A percentile compares a stretch with the other conserved stretches of the same genome.
phyloP scores from a whole-genome alignment of 805 yeast genomes.

The Wickerhamiella galacta region DNA sequence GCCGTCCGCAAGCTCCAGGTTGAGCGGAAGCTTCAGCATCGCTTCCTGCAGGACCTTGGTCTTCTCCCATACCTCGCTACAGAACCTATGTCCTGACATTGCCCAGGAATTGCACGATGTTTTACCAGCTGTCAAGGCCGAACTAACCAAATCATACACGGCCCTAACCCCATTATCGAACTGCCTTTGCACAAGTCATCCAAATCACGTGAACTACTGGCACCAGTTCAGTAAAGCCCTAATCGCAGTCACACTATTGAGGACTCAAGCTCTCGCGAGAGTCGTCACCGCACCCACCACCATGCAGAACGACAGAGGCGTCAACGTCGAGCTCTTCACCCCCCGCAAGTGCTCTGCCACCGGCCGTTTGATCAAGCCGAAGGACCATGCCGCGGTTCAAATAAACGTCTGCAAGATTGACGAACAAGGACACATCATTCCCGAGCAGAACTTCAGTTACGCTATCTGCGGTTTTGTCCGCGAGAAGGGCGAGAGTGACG shows the following conservation, averaged over 20 bases:
- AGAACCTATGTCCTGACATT: too few relatives aligned
- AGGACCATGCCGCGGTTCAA: constrained; percentile 99
- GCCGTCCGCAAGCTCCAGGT: constrained; percentile 10
- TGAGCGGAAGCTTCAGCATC: constrained; percentile 9
- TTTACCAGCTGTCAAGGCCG: too few relatives aligned
- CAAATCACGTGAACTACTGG: not conserved
- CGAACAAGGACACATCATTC: constrained; percentile 86
- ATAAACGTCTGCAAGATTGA: constrained; percentile 97
- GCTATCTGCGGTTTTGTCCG: constrained; percentile 96
- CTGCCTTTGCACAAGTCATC: not conserved
- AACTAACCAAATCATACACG: too few relatives aligned
- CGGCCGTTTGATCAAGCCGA: constrained; percentile 98
- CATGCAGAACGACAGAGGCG: constrained; percentile 99
- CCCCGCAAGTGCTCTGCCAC: constrained; percentile 99
- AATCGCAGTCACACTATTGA: constrained; percentile 1
- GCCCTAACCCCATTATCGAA: too few relatives aligned
- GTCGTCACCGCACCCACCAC: constrained; percentile 23
- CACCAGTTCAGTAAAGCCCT: constrained; percentile 2
- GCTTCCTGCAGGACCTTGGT: too few relatives aligned
- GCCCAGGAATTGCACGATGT: too few relatives aligned
- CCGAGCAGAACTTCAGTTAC: constrained; percentile 83
- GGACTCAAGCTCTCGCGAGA: not conserved
- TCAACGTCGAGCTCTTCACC: constrained; percentile 98
- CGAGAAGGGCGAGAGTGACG: constrained; percentile 99
- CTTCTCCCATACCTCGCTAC: too few relatives aligned